Base-by-base conservation (phyloP, 108 stramenopile genomes). In the Licmophora abbreviata region DNA sequence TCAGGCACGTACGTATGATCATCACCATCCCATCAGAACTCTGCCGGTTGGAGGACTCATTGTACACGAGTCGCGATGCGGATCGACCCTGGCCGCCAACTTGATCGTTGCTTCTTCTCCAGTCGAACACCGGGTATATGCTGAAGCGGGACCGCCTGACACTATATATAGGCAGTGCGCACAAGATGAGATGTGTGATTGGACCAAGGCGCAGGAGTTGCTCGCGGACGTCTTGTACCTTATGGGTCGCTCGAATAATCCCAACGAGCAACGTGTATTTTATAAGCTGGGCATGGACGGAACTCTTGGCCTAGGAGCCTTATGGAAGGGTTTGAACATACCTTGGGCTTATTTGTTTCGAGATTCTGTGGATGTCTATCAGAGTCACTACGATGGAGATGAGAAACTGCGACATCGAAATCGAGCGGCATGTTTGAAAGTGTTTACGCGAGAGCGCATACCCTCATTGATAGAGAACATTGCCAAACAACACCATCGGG, bases 261-360 rank as follows among this genome's bases (percentile, higher is more conserved):
- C 63, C 2, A 26, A 55, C 27, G 85, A 93, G 68, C 63, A 74
- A 24, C 71, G 69, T 29, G 66, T 91, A 35, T 98, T 95, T 71
- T 93, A 92, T 81, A 98, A 98, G 67, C 86, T 98, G 44, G 94
- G 95, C 72, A 88, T 83, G 15, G 69, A 79, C 20, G 77, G 83
- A 4, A 78, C 82, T 23, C 40, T 74, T 20, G 64, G 62, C 33
- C 69, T 94, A 31, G 38, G 71, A 24, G 66, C 72, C 10, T 75
- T 95, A 59, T 62, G 67, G 58, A 32, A 63, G 35, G 95, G 94
- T 6, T 96, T 95, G 0, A 52, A 85, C 14, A 78, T 77, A 4
- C 94, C 95, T 0, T 98, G 94, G 94, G 78, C 92, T 21, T 98
- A 83, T 64, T 61, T 98, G 35, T 94, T 90, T 62, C 66, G 97